Evolutionary conservation across 140 eudicot species (phyloP).

Genomic region (Anethum foeniculum): DNA sequence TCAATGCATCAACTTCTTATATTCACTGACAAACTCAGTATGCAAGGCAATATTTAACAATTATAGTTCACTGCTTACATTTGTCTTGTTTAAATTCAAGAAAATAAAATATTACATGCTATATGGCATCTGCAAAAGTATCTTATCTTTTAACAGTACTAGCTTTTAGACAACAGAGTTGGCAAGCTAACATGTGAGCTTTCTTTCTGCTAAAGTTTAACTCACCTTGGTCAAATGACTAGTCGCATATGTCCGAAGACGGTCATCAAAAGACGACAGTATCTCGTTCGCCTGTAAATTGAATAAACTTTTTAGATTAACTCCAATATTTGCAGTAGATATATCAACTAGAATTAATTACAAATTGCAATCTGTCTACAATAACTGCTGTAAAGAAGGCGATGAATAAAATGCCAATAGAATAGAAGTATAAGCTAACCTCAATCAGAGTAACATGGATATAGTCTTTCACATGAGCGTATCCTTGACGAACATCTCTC

Average conservation of each 20-base stretch:
- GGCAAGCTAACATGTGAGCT: neutral
- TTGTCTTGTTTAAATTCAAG: too few relatives aligned
- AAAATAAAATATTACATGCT: neutral
- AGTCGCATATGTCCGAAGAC: slow-evolving; percentile 76
- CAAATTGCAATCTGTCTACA: neutral
- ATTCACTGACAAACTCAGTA: neutral
- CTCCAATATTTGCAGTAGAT: neutral
- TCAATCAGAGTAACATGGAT: slow-evolving; percentile 88
- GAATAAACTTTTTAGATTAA: neutral
- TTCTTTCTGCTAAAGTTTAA: neutral
- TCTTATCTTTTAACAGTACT: neutral
- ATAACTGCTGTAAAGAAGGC: neutral
- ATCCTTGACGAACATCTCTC: slow-evolving; percentile 84
- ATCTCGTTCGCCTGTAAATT: slow-evolving; percentile 87
- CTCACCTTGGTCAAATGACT: slow-evolving; percentile 79
- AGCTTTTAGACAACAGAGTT: neutral
- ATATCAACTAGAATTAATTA: neutral
- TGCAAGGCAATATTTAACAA: neutral
- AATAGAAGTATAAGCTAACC: slow-evolving; percentile 32
- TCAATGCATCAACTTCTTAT: neutral
- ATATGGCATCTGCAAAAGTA: neutral
- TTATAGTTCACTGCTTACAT: neutral
- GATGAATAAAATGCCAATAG: neutral
- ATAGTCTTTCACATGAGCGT: slow-evolving; percentile 85
- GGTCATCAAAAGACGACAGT: slow-evolving; percentile 89